These are phyloP conservation scores for Teunomyces funiuensis DNA, from an alignment of 805 yeast genomes.

Conservation along the genomic window DNA sequence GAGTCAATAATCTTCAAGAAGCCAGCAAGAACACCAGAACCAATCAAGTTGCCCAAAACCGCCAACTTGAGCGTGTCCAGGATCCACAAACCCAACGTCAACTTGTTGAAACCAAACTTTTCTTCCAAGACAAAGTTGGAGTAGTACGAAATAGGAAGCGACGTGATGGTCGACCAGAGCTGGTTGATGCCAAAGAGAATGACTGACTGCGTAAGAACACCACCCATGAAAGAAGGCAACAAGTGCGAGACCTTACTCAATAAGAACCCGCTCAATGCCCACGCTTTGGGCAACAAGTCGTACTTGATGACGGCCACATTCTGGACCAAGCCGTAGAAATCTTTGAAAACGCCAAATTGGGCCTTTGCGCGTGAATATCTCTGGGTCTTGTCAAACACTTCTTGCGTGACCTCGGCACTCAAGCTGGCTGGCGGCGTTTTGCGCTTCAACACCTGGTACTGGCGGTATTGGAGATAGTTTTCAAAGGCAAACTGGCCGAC, in stretches of 20 bases:
- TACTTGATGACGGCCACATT: slow-evolving; percentile 57
- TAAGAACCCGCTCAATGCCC: slow-evolving; percentile 55
- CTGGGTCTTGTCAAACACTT: slow-evolving; percentile 75
- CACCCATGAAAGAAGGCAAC: slow-evolving; percentile 42
- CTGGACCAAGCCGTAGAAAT: slow-evolving; percentile 51
- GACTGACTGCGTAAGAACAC: slow-evolving; percentile 71
- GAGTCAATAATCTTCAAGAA: slow-evolving; percentile 78
- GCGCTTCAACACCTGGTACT: slow-evolving; percentile 61
- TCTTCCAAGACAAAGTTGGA: slow-evolving; percentile 87
- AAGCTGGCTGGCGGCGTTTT: slow-evolving; percentile 66
- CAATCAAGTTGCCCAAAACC: slow-evolving; percentile 54
- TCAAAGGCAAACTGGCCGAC: slow-evolving; percentile 76
- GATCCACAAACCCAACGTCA: slow-evolving; percentile 69
- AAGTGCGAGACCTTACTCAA: slow-evolving; percentile 53
- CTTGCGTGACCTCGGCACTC: slow-evolving; percentile 63
- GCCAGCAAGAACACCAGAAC: slow-evolving; percentile 70
- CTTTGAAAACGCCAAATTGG: slow-evolving; percentile 59
- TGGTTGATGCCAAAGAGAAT: slow-evolving; percentile 55
- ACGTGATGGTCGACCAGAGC: slow-evolving; percentile 51
- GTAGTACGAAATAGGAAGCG: slow-evolving; percentile 73
- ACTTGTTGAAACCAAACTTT: slow-evolving; percentile 88
- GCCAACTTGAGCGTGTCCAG: slow-evolving; percentile 67
- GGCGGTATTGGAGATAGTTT: slow-evolving; percentile 71
- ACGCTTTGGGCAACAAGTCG: slow-evolving; percentile 47
- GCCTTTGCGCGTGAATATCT: slow-evolving; percentile 79